Evolutionary conservation across 176 grass and related monocot species (phyloP).

Genomic region (Guadua angustifolia): DNA sequence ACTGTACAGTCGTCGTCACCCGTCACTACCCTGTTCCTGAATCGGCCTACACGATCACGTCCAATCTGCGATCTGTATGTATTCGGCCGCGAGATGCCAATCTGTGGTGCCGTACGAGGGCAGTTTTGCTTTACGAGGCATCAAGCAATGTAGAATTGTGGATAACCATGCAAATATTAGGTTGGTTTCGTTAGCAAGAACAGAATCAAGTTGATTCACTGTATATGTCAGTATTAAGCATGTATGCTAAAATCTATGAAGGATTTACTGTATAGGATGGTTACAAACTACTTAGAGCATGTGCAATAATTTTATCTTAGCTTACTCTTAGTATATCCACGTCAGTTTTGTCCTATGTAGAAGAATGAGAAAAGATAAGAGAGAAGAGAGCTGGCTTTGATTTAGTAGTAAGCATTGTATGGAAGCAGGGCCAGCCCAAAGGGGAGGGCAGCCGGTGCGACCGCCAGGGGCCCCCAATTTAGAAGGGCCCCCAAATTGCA

Average conservation of each 20-base stretch:
- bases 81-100: conserved; percentile 4
- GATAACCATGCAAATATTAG: not conserved
- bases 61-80: conserved; percentile 26
- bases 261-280: not conserved
- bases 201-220: not conserved
- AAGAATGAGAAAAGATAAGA: no score
- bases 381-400: no score
- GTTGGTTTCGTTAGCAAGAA: not conserved
- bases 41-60: conserved; percentile 38
- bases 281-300: not conserved
- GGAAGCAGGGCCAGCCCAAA: no score
- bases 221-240: not conserved
- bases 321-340: no score
- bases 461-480: no score
- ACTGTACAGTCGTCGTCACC: conserved; percentile 9
- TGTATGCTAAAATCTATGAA: not conserved
- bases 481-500: no score
- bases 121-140: conserved; percentile 4
- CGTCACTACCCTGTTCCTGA: conserved; percentile 5
- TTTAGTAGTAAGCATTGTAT: no score
- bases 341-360: no score
- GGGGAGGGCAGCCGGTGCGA: no score
- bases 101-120: not conserved
- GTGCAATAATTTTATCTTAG: no score
- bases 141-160: not conserved